A percentile compares a stretch with the other conserved stretches of the same genome.
phyloP scores from a whole-genome alignment of 148 eudicot species.

The Rheum nobile region DNA sequence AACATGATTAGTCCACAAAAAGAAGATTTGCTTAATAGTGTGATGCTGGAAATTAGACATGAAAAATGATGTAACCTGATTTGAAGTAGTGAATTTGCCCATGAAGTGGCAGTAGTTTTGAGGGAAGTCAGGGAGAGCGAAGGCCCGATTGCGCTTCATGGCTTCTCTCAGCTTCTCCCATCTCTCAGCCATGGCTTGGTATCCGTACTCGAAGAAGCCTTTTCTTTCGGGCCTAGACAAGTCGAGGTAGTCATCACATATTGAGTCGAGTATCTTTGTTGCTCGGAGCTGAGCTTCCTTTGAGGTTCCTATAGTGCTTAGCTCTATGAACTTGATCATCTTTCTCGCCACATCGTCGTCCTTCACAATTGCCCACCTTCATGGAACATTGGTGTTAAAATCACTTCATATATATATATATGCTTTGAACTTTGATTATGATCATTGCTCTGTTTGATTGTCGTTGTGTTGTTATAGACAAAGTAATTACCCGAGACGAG shows the following conservation, averaged over 20 bases:
- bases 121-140: constrained; percentile 32
- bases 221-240: neutral
- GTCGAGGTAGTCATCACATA: constrained; percentile 37
- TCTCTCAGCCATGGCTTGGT: constrained; percentile 33
- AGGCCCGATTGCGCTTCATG: constrained; percentile 17
- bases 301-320: constrained; percentile 72
- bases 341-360: constrained; percentile 52
- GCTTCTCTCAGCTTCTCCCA: constrained; percentile 52
- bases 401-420: no score
- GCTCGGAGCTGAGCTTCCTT: constrained; percentile 77
- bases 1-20: no score
- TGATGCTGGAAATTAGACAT: no score
- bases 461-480: no score
- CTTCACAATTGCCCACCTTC: constrained; percentile 84
- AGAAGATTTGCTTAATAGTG: no score
- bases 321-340: constrained; percentile 58
- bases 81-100: constrained; percentile 20
- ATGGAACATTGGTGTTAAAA: no score
- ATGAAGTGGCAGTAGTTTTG: constrained; percentile 33
- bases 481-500: constrained; percentile 54
- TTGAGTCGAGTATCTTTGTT: constrained; percentile 40
- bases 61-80: constrained; percentile 72
- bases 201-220: constrained; percentile 39
- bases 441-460: no score
- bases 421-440: no score